Evolutionary conservation across 2,329 filamentous ascomycete genomes (phyloP), one percentile per base, ranked within the genome.

Genomic region (Blastomyces percursus): DNA sequence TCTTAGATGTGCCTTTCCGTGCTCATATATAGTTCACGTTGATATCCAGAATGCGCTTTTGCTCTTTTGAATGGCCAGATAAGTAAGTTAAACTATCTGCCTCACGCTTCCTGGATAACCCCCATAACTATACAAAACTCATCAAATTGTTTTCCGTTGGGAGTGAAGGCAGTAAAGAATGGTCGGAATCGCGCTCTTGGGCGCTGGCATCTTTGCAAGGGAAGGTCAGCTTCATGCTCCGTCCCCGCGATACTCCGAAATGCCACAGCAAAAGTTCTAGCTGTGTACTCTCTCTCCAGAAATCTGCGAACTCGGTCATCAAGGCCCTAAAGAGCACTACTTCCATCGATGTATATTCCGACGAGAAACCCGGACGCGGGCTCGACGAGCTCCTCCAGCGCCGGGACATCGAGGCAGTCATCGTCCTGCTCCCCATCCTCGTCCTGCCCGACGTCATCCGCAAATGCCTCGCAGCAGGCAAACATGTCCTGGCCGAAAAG

Each of bases 241-340:
- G 7, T 64, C 40, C 63, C 83, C 2, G 82, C 82, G 1, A 75
- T 85, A 35, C 73, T 78, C 67, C 77, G 76, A 21, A 74, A 77
- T 27, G 65, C 73, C 32, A 68, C 69, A 42, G 72, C 85, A 11
- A 67, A 71, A 2, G 73, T 86, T 42, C 83, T 81, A 69, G 83
- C 83, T 21, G 76, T 85, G 64, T 86, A 83, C 72, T 85, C 82
- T n/a, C 80, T 82, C 55, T 81, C 81, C 7, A 81, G 9, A 76
- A 78, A 48, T 84, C 82, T 4, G 82, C 82, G n/a, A 69, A 80
- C 63, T 69, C 67, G 3, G 73, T 81, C 12, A 69, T 72, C 1
- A 59, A 58, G 35, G 56, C 59, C 30, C 42, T 64, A n/a, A 52
- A 58, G 27, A 69, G 68, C 21, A 66, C 67, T 1, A 65, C 71